phyloP scores from a whole-genome alignment of 2,329 filamentous ascomycete species.

The Fusarium gaditjirri region DNA sequence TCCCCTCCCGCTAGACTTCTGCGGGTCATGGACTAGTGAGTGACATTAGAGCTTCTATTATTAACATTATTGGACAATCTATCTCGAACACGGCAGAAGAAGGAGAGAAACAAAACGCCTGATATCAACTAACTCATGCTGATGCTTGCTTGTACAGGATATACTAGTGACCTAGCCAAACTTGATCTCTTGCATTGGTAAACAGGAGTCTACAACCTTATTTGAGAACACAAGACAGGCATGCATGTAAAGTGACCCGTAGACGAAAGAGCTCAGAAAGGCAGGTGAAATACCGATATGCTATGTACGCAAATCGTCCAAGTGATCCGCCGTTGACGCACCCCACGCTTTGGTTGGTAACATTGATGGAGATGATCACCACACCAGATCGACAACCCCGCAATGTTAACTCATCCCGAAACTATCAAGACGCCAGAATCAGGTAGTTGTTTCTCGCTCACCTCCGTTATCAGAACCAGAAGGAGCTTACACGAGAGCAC shows the following conservation, averaged over 20 bases:
- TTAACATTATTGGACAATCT: background rate
- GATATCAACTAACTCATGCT: background rate
- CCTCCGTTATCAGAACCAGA: background rate
- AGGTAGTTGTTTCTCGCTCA: background rate
- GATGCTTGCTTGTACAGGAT: background rate
- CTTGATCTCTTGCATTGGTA: background rate
- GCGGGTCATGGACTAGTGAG: background rate
- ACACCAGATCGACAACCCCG: conserved; percentile 43
- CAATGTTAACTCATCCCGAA: conserved; percentile 27
- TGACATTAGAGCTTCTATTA: background rate
- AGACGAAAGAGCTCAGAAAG: background rate
- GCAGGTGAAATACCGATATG: background rate
- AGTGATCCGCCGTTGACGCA: conserved; percentile 30
- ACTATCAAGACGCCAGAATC: background rate
- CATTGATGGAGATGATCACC: conserved; percentile 33
- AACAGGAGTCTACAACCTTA: background rate
- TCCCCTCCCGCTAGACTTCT: background rate
- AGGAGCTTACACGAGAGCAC: background rate
- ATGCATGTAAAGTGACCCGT: background rate
- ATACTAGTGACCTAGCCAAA: background rate
- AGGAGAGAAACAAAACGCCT: background rate
- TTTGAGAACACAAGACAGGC: background rate
- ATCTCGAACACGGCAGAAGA: background rate
- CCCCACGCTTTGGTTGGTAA: conserved; percentile 36
- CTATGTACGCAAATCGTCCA: conserved; percentile 3